Evolutionary conservation across 805 yeast genomes (phyloP).

Genomic region (Maudiozyma serrabonitensis): DNA sequence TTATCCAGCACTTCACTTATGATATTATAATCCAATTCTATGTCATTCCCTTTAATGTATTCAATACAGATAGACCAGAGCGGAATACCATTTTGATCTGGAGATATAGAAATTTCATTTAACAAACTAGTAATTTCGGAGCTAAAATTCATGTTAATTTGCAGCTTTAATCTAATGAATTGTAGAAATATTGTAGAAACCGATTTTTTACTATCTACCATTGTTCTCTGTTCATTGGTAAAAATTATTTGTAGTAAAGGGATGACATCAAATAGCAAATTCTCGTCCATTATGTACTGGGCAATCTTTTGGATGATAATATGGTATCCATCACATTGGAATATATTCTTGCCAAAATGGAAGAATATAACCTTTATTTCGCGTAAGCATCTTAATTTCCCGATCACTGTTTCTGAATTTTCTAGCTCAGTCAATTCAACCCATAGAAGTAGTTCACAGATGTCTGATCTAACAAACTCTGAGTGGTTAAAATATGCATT

Average conservation of each 20-base stretch:
- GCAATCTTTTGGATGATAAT: slow-evolving; percentile 8
- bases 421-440: slow-evolving; percentile 18
- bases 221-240: too few species aligned
- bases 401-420: slow-evolving; percentile 1
- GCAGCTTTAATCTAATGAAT: not conserved
- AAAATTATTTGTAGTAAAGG: not conserved
- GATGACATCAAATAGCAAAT: not conserved
- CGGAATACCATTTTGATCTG: not conserved
- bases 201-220: too few species aligned
- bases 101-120: not conserved
- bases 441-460: slow-evolving; percentile 5
- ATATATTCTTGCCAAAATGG: slow-evolving; percentile 5
- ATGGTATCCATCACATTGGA: slow-evolving; percentile 2
- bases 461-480: slow-evolving; percentile 3
- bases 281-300: not conserved
- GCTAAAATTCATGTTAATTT: not conserved
- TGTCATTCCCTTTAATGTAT: not conserved
- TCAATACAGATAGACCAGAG: not conserved
- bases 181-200: not conserved
- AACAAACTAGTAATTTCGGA: not conserved
- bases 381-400: slow-evolving; percentile 11
- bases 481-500: not conserved
- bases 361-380: slow-evolving; percentile 13
- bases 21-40: not conserved
- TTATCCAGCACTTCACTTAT: not conserved